Base-by-base conservation (phyloP, 176 grass and related monocot genomes). In the Rhynchospora pubera region DNA sequence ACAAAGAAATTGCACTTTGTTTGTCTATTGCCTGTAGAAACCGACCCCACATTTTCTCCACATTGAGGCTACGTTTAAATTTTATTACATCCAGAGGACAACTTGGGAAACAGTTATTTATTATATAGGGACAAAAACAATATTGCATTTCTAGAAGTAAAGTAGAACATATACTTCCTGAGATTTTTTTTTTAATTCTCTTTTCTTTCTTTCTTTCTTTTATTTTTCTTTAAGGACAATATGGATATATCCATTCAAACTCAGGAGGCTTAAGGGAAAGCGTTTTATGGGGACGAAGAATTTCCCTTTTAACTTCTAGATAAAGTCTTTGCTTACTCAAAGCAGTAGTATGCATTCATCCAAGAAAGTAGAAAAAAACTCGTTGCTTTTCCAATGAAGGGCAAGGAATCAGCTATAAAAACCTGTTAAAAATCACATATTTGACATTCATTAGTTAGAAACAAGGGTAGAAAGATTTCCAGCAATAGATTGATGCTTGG, bases 291-390 rank as follows among this genome's bases (percentile, higher is more conserved):
- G 5, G 21, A 43, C 11, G 13, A 21, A 67, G 64, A 67, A 51
- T 51, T 52, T 8, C 19, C 70, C 7, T 23, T 52, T 52, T 74
- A 52, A 72, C 26, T 24, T 28, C 5, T 74, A 74, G 14, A 1
- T 74, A 53, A 53, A 51, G 8, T 56, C 2, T n/a, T 68, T 69
- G 57, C 95, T 58, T 98, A 98, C 92, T 99, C 91, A 51, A 99
- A 99, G 74, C 96, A 99, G 82, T 95, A 95, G 89, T 99, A 99
- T 62, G 96, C 83, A 91, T 99, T 94, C 87, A 99, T 93, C 91
- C 91, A 95, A 88, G 92, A 93, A 68, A 99, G 80, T 47, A 99
- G 93, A 28, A 95, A 60, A 82, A 93, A 93, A 86, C 94, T 95
- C 72, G 87, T 84, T 86, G 77, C 82, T 69, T 90, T 99, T 69